Base-by-base conservation (phyloP, 2,329 filamentous ascomycete genomes). In the Bipolaris victoriae region DNA sequence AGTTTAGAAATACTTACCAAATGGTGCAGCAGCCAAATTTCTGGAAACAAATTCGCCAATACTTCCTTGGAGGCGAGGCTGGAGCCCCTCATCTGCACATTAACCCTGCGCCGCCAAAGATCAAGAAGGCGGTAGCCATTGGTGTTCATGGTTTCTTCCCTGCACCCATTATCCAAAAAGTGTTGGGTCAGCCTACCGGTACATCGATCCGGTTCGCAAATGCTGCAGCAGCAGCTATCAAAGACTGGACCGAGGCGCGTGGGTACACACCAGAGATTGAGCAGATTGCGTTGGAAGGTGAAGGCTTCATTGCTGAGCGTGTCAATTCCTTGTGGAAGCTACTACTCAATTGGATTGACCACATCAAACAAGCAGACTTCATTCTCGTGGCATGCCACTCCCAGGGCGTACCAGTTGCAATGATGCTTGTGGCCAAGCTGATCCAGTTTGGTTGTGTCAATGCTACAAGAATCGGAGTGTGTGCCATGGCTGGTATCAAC, bases 111-210 rank as follows among this genome's bases (percentile, higher is more conserved):
- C 82, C 86, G 0, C 90, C 87, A 1, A 89, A 85, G 63, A 87
- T 98, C 45, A 91, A 87, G 70, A 95, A 90, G 64, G 95, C 95
- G 11, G 83, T 99, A 5, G 92, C 93, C 1, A 97, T 99, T 64
- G 95, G 95, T 37, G 87, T 99, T 1, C 95, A 99, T 75, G 95
- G 95, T 0, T 90, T 96, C 58, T 97, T 98, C 64, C 95, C 95
- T 1, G 92, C 92, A 0, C 86, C 90, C 0, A 86, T 96, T 40
- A 83, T 99, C 35, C 89, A 95, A n/a, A 90, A 89, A 18, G 90
- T 99, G 65, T 88, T 98, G 15, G 95, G 95, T 0, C 94, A 97
- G 67, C 95, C 95, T 0, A 99, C 93, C 0, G 95, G 95, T 5
- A 99, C 95, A 0, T 98, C 94, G 0, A 87, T 98, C 55, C 89